Evolutionary conservation across 163 green algal species (phyloP), one percentile per base, ranked within the genome.

Genomic region (Scenedesmus sp.): DNA sequence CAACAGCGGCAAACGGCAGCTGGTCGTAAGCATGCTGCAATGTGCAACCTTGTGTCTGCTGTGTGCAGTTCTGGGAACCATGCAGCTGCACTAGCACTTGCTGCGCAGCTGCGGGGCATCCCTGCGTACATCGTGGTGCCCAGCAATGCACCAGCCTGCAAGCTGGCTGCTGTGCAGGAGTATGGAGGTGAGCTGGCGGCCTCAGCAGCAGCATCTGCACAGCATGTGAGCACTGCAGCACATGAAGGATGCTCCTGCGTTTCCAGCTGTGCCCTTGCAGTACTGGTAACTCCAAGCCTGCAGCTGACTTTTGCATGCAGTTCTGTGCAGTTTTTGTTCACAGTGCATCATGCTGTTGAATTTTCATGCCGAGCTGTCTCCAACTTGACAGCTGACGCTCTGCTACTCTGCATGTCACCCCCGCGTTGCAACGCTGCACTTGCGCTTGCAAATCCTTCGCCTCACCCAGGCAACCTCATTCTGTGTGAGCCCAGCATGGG

Each of bases 121-220:
- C 89, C 94, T 1, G 96, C 96, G 0, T 70, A 96, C 83, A 97
- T 99, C 16, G 95, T 98, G 7, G 93, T 98, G 72, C 96, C 96
- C 1, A 46, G 59, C 15, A 94, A 94, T 79, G 95, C 95, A 7
- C 96, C 96, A 20, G 73, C 94, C 30, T 95, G 87, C 91, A 98
- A 98, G 92, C 53, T 95, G 68, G 91, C 95, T 7, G 96, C 96
- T 1, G 92, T 97, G 0, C 51, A 85, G 61, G 89, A 53, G 10
- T 97, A 97, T 88, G 95, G 95, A 59, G 96, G 94, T 94, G 82
- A 22, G 91, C 3, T 49, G 76, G 15, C 37, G n/a, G 37, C 33
- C 33, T 81, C 35, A 49, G 73, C 40, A n/a, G 73, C 40, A 83
- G 73, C 72, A 81, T 10, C 35, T 15, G 13, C 30, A 9, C 12